phyloP scores from a whole-genome alignment of 2,329 filamentous ascomycete genomes.

The Botryotinia globosa region DNA sequence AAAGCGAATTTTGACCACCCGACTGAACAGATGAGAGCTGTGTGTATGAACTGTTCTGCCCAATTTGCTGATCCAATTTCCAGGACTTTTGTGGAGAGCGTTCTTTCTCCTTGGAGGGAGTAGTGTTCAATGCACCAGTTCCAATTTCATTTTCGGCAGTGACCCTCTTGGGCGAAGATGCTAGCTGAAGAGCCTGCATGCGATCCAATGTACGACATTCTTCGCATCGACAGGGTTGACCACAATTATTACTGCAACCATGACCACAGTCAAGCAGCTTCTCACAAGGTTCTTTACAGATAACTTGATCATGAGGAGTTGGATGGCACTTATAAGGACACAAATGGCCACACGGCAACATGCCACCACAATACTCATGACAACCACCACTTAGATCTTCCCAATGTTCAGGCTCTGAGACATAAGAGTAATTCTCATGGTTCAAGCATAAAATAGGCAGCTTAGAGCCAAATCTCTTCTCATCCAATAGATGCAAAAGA shows the following conservation, averaged over 20 bases:
- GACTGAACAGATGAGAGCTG: neutral
- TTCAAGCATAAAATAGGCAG: constrained; percentile 63
- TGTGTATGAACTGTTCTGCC: neutral
- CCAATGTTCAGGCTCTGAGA: constrained; percentile 56
- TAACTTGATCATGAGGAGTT: constrained; percentile 30
- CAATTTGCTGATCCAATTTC: neutral
- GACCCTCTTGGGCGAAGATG: neutral
- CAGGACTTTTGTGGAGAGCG: neutral
- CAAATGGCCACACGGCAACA: constrained; percentile 35
- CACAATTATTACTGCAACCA: constrained; percentile 32
- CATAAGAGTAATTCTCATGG: constrained; percentile 52
- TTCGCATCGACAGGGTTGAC: constrained; percentile 31
- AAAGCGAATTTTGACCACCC: too few relatives aligned
- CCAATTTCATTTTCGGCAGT: neutral
- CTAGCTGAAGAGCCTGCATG: neutral
- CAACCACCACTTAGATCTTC: constrained; percentile 52
- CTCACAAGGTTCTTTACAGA: constrained; percentile 32
- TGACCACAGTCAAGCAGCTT: constrained; percentile 34
- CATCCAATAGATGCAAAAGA: constrained; percentile 42
- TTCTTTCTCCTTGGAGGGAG: neutral
- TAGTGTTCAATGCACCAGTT: too few relatives aligned
- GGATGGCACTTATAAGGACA: constrained; percentile 36
- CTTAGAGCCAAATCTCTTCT: constrained; percentile 38
- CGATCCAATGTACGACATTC: constrained; percentile 23
- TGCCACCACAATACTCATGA: constrained; percentile 44